phyloP scores from a whole-genome alignment of 805 yeast species.

The Crinitomyces ghanaensis region DNA sequence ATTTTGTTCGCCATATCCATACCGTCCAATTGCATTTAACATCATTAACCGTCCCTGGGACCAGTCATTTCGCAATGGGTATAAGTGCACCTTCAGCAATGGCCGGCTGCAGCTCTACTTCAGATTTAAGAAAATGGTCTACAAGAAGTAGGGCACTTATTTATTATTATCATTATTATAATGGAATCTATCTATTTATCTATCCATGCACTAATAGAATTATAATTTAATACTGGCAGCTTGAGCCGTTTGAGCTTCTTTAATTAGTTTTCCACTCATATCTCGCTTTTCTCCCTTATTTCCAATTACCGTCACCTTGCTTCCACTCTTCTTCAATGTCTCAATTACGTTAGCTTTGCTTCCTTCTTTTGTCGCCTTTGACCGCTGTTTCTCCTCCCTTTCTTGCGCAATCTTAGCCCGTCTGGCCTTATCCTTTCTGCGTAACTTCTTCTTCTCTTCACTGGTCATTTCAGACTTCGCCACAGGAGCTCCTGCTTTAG shows the following conservation, averaged over 20 bases:
- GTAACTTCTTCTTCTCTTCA: conserved; percentile 76
- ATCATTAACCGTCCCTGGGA: conserved; percentile 29
- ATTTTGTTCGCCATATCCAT: conserved; percentile 26
- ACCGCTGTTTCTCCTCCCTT: conserved; percentile 24
- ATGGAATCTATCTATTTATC: conserved; percentile 1
- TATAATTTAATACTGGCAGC: conserved; percentile 25
- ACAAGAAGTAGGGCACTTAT: conserved; percentile 18
- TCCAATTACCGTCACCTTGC: conserved; percentile 69
- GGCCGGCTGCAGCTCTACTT: conserved; percentile 28
- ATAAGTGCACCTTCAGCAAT: conserved; percentile 23
- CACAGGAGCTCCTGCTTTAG: conserved; percentile 65
- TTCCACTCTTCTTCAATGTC: conserved; percentile 53
- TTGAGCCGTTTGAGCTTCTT: conserved; percentile 24
- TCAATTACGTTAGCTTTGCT: conserved; percentile 55
- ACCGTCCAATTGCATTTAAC: conserved; percentile 25
- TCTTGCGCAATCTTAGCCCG: conserved; percentile 42
- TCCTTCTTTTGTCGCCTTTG: conserved; percentile 35
- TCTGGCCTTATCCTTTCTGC: conserved; percentile 79
- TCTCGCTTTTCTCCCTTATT: conserved; percentile 66
- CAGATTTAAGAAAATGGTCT: conserved; percentile 22
- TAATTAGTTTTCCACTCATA: conserved; percentile 54
- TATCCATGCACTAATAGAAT: conserved; percentile 1
- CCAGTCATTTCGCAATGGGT: conserved; percentile 17
- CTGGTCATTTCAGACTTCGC: conserved; percentile 72
- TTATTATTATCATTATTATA: conserved; percentile 3